Percentiles rank a stretch among this genome's conserved stretches.
These are phyloP conservation scores for Huntiella moniliformis DNA, from an alignment of 2,329 filamentous ascomycete species.

Conservation along the genomic window DNA sequence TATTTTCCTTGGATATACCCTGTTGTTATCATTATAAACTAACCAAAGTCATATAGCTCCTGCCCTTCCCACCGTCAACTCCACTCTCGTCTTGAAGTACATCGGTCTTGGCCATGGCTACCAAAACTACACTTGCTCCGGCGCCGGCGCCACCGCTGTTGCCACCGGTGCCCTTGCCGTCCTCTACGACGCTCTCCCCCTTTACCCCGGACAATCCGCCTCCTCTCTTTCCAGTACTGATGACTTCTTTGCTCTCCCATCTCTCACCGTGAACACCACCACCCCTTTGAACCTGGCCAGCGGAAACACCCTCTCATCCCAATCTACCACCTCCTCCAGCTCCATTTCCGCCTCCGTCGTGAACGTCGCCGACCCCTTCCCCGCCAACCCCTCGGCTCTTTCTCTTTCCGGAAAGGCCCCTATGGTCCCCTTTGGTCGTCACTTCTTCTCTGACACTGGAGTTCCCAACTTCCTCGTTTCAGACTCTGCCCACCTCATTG, in stretches of 20 bases:
- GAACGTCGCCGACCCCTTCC: conserved; percentile 24
- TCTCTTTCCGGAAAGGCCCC: conserved; percentile 19
- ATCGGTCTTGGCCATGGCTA: conserved; percentile 45
- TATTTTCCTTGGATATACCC: background rate
- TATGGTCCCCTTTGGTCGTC: conserved; percentile 37
- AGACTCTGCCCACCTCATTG: conserved; percentile 22
- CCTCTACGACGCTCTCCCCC: conserved; percentile 35
- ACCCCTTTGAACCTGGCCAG: conserved; percentile 29
- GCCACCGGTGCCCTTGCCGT: conserved; percentile 32
- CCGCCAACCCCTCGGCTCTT: conserved; percentile 21
- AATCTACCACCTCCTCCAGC: conserved; percentile 14
- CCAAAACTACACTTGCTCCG: conserved; percentile 36
- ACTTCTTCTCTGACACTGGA: conserved; percentile 41
- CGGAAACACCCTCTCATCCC: background rate
- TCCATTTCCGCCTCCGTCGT: conserved; percentile 22
- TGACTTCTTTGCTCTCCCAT: conserved; percentile 18
- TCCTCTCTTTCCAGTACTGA: conserved; percentile 19
- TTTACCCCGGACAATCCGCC: conserved; percentile 28
- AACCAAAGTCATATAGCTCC: conserved; percentile 7
- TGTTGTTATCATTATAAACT: background rate
- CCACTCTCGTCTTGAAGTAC: conserved; percentile 26
- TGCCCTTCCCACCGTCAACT: conserved; percentile 26
- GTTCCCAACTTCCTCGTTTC: conserved; percentile 42
- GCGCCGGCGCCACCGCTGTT: background rate
- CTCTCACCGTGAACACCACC: conserved; percentile 22